Conservation (phyloP, 2,329 filamentous ascomycete genomes). For the Chaetomium olivaceum region DNA sequence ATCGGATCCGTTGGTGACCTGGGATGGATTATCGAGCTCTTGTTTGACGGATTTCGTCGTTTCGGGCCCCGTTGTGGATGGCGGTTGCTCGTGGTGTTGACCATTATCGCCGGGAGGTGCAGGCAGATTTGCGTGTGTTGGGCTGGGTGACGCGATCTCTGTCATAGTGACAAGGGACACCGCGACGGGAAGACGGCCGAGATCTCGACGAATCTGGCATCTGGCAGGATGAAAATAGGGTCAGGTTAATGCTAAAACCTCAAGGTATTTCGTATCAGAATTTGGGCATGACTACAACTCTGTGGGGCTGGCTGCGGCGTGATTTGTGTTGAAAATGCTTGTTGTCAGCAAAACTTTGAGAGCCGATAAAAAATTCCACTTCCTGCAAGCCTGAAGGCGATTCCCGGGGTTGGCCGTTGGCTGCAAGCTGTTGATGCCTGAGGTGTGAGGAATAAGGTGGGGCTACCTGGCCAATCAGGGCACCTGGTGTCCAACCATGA, state of each 20-base stretch:
- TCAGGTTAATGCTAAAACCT: conserved; percentile 54
- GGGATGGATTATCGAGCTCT: neutral
- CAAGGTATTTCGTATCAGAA: conserved; percentile 47
- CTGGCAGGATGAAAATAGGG: conserved; percentile 55
- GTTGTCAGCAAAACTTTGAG: conserved; percentile 54
- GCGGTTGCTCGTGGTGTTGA: conserved; percentile 28
- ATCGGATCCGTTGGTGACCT: conserved; percentile 14
- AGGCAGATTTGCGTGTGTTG: conserved; percentile 43
- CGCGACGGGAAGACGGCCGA: conserved; percentile 50
- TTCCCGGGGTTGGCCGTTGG: conserved; percentile 20
- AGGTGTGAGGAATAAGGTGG: conserved; percentile 16
- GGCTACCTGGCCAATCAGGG: conserved; percentile 22
- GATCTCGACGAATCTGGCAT: conserved; percentile 60
- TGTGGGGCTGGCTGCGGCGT: conserved; percentile 48
- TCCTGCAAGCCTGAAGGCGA: conserved; percentile 30
- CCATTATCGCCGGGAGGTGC: conserved; percentile 31
- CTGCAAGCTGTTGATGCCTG: conserved; percentile 24
- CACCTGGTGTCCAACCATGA: neutral
- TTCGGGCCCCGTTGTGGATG: conserved; percentile 23
- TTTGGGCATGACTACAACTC: conserved; percentile 58
- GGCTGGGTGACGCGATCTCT: conserved; percentile 59
- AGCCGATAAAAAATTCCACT: conserved; percentile 42
- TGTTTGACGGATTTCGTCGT: conserved; percentile 22
- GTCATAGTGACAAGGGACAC: conserved; percentile 55
- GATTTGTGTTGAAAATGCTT: conserved; percentile 46